A percentile compares a stretch with the other conserved stretches of the same genome.
Evolutionary conservation across 1,284 basidiomycete genomes (phyloP).

Genomic region (Takashimella tepidaria): DNA sequence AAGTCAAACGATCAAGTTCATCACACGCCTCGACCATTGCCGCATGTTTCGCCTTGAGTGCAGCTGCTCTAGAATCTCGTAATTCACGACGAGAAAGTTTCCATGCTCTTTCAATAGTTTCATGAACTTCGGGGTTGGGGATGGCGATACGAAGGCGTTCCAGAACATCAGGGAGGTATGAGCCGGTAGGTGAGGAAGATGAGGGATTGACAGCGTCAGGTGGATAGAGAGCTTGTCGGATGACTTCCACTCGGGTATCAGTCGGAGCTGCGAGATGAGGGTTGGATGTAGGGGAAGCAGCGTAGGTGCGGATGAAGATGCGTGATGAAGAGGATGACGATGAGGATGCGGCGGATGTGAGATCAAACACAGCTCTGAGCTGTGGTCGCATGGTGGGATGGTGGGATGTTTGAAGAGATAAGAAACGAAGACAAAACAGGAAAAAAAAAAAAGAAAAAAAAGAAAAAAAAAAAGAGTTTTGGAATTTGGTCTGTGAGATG

Average conservation of each 20-base stretch:
- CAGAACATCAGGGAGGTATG: conserved; percentile 70
- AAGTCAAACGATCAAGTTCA: conserved; percentile 57
- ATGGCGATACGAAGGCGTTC: conserved; percentile 67
- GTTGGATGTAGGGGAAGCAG: conserved; percentile 4
- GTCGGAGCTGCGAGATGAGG: conserved; percentile 15
- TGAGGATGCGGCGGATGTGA: too few species aligned
- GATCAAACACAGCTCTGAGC: too few species aligned
- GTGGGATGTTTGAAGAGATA: too few species aligned
- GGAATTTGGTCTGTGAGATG: too few species aligned
- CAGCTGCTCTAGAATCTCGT: conserved; percentile 62
- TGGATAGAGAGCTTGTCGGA: conserved; percentile 74
- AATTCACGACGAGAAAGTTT: conserved; percentile 69
- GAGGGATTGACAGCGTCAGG: conserved; percentile 52
- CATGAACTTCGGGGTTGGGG: conserved; percentile 79
- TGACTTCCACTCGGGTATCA: conserved; percentile 65
- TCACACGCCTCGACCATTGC: conserved; percentile 76
- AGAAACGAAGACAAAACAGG: too few species aligned
- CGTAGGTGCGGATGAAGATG: not conserved
- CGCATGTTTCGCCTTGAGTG: conserved; percentile 65
- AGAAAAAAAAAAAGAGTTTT: too few species aligned
- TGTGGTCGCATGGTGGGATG: too few species aligned
- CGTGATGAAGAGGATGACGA: not conserved
- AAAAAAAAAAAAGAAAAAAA: too few species aligned
- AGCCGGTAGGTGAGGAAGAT: conserved; percentile 62
- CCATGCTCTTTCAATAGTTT: conserved; percentile 91